Percentiles rank a stretch among this genome's conserved stretches.
Conservation (phyloP, 352 stramenopile species). For the Pythium plurisporium region DNA sequence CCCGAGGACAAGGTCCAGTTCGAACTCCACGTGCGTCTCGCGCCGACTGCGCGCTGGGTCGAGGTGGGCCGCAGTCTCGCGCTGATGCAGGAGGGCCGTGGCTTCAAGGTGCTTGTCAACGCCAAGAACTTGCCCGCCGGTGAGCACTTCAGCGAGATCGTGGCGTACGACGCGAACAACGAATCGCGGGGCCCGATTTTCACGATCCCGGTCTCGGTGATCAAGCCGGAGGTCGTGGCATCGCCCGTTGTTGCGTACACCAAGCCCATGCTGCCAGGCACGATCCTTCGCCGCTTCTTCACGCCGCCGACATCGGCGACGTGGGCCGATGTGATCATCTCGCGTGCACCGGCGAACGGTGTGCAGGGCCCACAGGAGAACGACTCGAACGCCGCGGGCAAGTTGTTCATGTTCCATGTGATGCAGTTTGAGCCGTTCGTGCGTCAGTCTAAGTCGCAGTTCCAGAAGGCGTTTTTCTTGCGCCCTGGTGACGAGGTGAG, state of each 20-base stretch:
- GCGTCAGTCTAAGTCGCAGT: conserved; percentile 69
- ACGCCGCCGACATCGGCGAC: conserved; percentile 71
- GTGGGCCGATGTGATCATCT: conserved; percentile 85
- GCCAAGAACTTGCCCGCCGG: conserved; percentile 74
- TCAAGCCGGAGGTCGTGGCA: conserved; percentile 68
- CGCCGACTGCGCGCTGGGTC: conserved; percentile 84
- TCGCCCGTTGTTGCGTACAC: conserved; percentile 36
- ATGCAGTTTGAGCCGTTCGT: conserved; percentile 88
- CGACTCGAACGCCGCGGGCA: conserved; percentile 62
- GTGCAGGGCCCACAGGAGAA: conserved; percentile 30
- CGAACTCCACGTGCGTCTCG: conserved; percentile 83
- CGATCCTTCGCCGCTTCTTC: conserved; percentile 80
- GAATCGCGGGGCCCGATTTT: conserved; percentile 76
- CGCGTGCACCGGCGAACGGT: conserved; percentile 26
- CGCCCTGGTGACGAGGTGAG: conserved; percentile 55
- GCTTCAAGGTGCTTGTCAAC: conserved; percentile 90
- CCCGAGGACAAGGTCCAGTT: conserved; percentile 87
- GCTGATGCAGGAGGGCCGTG: conserved; percentile 78
- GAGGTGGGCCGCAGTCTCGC: conserved; percentile 79
- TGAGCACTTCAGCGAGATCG: conserved; percentile 85
- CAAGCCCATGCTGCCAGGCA: conserved; percentile 48
- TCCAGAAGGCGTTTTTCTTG: conserved; percentile 64
- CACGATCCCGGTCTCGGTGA: conserved; percentile 87
- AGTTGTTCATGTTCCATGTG: conserved; percentile 84
- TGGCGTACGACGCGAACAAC: conserved; percentile 71